Evolutionary conservation across 805 yeast genomes (phyloP).

Genomic region (Ogataea sp.): DNA sequence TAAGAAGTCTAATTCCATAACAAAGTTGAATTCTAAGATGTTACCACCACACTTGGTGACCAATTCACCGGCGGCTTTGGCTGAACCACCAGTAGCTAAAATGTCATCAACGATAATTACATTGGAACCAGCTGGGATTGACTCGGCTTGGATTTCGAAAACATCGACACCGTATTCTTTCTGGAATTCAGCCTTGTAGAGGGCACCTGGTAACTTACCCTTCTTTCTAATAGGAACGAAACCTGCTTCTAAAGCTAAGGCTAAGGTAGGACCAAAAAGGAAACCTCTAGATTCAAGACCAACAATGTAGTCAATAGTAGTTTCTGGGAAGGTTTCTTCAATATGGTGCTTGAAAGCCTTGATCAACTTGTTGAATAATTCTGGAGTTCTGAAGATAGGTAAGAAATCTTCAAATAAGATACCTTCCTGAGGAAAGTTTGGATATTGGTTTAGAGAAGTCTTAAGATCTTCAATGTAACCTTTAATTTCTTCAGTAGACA

Average conservation of each 20-base stretch:
- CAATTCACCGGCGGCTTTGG: slow-evolving; percentile 86
- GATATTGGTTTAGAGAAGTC: slow-evolving; percentile 64
- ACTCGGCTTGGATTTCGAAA: slow-evolving; percentile 80
- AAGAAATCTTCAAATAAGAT: slow-evolving; percentile 91
- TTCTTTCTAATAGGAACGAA: slow-evolving; percentile 93
- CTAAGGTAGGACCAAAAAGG: slow-evolving; percentile 91
- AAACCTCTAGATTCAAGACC: slow-evolving; percentile 98
- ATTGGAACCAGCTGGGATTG: slow-evolving; percentile 71
- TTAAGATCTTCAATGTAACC: slow-evolving; percentile 37
- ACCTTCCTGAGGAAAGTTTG: slow-evolving; percentile 91
- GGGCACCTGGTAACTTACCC: slow-evolving; percentile 90
- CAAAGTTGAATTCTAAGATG: slow-evolving; percentile 74
- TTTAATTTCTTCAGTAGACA: slow-evolving; percentile 15
- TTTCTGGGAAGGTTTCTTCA: slow-evolving; percentile 42
- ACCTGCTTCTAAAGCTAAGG: slow-evolving; percentile 80
- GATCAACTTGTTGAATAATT: slow-evolving; percentile 69
- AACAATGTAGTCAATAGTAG: slow-evolving; percentile 70
- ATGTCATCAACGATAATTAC: slow-evolving; percentile 92
- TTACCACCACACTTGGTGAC: slow-evolving; percentile 60
- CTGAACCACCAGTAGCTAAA: slow-evolving; percentile 97
- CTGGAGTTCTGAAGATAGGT: slow-evolving; percentile 85
- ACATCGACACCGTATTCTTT: slow-evolving; percentile 92
- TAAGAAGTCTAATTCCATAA: slow-evolving; percentile 91
- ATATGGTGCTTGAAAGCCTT: slow-evolving; percentile 75
- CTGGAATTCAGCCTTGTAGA: slow-evolving; percentile 59